Conservation (phyloP, 257 asterid species). For the Nicotiana noctiflora region DNA sequence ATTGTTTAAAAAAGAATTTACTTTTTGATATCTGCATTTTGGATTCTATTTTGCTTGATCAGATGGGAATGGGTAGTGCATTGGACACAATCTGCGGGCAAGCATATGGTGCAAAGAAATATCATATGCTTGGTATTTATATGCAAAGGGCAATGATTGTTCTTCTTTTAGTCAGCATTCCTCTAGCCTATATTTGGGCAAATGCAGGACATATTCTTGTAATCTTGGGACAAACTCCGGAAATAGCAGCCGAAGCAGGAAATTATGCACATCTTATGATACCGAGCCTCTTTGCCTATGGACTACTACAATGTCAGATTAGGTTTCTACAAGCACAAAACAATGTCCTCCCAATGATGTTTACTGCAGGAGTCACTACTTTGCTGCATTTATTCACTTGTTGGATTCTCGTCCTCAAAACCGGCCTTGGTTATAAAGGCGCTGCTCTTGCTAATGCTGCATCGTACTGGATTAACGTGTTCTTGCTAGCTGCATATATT, state of each 20-base stretch:
- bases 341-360: slow-evolving; percentile 62
- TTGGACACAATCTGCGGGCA: slow-evolving; percentile 21
- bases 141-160: slow-evolving; percentile 19
- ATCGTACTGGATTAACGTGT: slow-evolving; percentile 55
- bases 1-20: no score
- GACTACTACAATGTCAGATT: slow-evolving; percentile 49
- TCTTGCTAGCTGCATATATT: slow-evolving; percentile 41
- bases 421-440: slow-evolving; percentile 56
- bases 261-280: slow-evolving; percentile 48
- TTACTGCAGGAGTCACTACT: slow-evolving; percentile 48
- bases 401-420: slow-evolving; percentile 44
- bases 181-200: slow-evolving; percentile 8
- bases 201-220: not conserved
- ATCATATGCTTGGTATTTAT: slow-evolving; percentile 16
- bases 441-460: slow-evolving; percentile 62
- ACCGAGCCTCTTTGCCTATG: slow-evolving; percentile 56
- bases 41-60: not conserved
- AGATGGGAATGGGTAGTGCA: slow-evolving; percentile 10
- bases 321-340: slow-evolving; percentile 53
- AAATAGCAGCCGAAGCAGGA: slow-evolving; percentile 53
- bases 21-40: not conserved
- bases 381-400: slow-evolving; percentile 41
- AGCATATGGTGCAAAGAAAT: slow-evolving; percentile 19
- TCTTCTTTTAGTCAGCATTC: not conserved
- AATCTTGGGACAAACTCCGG: slow-evolving; percentile 51